Conservation (phyloP, 306 rosid genomes). For the Aeschynomene evenia region DNA sequence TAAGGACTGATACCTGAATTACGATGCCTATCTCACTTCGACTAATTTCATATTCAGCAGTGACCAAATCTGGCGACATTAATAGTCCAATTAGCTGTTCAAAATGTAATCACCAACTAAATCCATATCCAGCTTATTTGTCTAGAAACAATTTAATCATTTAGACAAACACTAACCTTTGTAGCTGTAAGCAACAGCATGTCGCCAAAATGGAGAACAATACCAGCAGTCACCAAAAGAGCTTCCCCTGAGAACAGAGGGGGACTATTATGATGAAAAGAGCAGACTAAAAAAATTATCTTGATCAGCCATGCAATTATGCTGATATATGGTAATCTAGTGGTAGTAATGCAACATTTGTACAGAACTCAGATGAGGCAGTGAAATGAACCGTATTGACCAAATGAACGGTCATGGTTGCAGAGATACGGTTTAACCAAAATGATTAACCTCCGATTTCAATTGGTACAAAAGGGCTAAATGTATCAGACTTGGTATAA, state of each 20-base stretch:
- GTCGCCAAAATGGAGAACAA: constrained; percentile 90
- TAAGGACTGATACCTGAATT: constrained; percentile 66
- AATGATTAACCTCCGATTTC: not conserved
- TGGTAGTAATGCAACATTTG: not conserved
- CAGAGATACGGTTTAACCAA: not conserved
- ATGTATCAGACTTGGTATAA: not conserved
- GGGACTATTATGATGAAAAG: constrained; percentile 5
- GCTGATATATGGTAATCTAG: constrained; percentile 10
- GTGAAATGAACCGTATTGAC: constrained; percentile 6
- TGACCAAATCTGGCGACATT: constrained; percentile 44
- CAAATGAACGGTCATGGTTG: not conserved
- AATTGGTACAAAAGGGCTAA: not conserved
- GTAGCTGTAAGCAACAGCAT: constrained; percentile 63
- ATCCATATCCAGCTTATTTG: constrained; percentile 15
- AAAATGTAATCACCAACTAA: constrained; percentile 32
- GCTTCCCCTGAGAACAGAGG: constrained; percentile 67
- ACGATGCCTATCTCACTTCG: constrained; percentile 76
- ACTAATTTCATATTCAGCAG: constrained; percentile 50
- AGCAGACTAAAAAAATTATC: constrained; percentile 12
- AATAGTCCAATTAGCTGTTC: constrained; percentile 58
- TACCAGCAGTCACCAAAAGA: constrained; percentile 76
- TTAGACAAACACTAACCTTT: constrained; percentile 53
- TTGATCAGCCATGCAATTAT: not conserved
- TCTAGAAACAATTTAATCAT: constrained; percentile 1
- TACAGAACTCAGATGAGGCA: constrained; percentile 16